Percentiles rank a stretch among this genome's conserved stretches.
These are phyloP conservation scores for Termitomyces sp. DNA, from an alignment of 768 basidiomycete genomes.

Conservation along the genomic window DNA sequence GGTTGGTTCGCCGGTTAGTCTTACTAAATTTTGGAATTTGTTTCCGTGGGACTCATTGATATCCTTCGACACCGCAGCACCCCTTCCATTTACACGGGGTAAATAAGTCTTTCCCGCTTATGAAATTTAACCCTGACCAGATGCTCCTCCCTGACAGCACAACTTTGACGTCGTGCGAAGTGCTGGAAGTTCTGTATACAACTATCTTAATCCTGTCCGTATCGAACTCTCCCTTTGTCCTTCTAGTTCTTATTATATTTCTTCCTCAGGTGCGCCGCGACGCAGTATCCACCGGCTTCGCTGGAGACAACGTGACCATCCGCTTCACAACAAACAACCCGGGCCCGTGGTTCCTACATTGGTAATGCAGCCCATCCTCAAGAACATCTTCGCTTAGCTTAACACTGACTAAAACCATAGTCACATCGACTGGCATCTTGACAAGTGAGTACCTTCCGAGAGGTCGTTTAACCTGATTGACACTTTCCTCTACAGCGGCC, in stretches of 20 bases:
- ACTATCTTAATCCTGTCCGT: constrained; percentile 37
- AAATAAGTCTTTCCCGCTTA: not conserved
- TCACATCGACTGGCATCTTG: constrained; percentile 8
- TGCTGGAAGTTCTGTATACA: constrained; percentile 23
- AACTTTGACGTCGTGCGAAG: constrained; percentile 31
- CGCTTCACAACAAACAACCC: constrained; percentile 36
- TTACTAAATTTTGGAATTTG: not conserved
- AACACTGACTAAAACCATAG: not conserved
- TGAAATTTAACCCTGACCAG: not conserved
- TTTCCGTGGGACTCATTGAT: not conserved
- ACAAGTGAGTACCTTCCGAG: not conserved
- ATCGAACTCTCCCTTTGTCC: too few relatives aligned
- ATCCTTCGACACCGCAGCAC: constrained; percentile 9
- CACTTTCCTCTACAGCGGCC: not conserved
- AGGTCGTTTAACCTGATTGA: too few relatives aligned
- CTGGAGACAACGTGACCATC: constrained; percentile 26
- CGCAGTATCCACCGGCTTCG: constrained; percentile 9
- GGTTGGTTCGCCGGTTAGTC: constrained; percentile 22
- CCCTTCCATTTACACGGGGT: constrained; percentile 25
- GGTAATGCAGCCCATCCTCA: not conserved
- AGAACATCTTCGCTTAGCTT: not conserved
- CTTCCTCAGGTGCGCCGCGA: constrained; percentile 16
- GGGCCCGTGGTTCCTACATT: constrained; percentile 22
- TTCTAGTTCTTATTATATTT: too few relatives aligned
- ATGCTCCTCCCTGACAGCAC: constrained; percentile 18